phyloP scores from a whole-genome alignment of 148 eudicot genomes.

The Rhododendron henanense region DNA sequence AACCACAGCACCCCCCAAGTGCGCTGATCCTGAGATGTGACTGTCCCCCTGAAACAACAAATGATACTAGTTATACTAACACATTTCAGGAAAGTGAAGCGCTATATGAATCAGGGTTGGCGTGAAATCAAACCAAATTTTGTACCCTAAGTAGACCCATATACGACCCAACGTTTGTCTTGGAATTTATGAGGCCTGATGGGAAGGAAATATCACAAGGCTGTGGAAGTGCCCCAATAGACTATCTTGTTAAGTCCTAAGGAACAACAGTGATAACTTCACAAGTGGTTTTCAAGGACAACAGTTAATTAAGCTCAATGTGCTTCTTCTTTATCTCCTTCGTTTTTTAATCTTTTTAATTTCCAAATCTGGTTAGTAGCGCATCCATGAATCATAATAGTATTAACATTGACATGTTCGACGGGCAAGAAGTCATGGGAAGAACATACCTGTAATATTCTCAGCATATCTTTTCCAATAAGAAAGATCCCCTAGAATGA shows the following conservation, averaged over 20 bases:
- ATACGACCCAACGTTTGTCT: neutral
- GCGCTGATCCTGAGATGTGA: conserved; percentile 70
- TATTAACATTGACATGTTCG: neutral
- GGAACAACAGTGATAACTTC: neutral
- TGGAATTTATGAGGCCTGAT: neutral
- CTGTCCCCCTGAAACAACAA: conserved; percentile 56
- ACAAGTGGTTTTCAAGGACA: neutral
- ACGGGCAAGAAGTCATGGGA: neutral
- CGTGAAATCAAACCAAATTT: neutral
- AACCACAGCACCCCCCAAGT: conserved; percentile 79
- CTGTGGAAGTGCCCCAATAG: neutral
- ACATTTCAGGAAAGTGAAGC: neutral
- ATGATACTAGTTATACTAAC: neutral
- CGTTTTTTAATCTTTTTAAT: neutral
- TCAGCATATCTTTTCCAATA: conserved; percentile 58
- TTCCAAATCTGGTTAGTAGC: neutral
- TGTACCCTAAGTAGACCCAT: neutral
- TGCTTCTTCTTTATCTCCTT: neutral
- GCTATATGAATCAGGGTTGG: neutral
- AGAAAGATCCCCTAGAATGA: conserved; percentile 62
- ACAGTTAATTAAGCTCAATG: neutral
- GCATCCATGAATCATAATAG: neutral
- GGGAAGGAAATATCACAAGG: neutral
- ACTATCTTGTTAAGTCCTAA: neutral
- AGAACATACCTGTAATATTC: conserved; percentile 61